phyloP scores from a whole-genome alignment of 257 asterid genomes.

The Voacanga thouarsii region DNA sequence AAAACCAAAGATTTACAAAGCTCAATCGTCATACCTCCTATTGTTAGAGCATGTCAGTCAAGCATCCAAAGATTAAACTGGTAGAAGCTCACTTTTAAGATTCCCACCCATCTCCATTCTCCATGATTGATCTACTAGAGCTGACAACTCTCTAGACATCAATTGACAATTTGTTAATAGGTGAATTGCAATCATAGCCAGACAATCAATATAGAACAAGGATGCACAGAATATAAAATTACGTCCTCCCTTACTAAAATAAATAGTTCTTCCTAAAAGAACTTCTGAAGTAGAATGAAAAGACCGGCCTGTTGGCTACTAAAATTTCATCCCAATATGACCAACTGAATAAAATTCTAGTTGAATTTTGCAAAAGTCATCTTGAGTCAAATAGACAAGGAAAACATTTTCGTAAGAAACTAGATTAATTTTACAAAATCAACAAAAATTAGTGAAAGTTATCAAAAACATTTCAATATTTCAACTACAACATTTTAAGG shows the following conservation, averaged over 20 bases:
- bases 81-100: constrained; percentile 49
- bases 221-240: neutral
- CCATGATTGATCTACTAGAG: constrained; percentile 87
- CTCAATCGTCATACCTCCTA: constrained; percentile 7
- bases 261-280: neutral
- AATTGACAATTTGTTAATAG: constrained; percentile 21
- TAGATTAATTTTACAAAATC: neutral
- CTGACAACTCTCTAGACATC: constrained; percentile 67
- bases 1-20: neutral
- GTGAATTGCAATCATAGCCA: neutral
- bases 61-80: constrained; percentile 24
- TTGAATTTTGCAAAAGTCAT: neutral
- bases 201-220: neutral
- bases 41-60: neutral
- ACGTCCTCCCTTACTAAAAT: neutral
- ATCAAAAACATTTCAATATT: neutral
- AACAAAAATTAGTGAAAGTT: neutral
- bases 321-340: neutral
- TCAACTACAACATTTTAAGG: neutral
- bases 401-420: neutral
- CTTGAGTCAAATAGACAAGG: neutral
- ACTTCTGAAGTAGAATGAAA: neutral
- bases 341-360: neutral
- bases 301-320: neutral
- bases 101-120: constrained; percentile 94